Percentiles rank a stretch among this genome's conserved stretches.
Evolutionary conservation across 257 asterid species (phyloP).

Genomic region (Verbascum thapsus): DNA sequence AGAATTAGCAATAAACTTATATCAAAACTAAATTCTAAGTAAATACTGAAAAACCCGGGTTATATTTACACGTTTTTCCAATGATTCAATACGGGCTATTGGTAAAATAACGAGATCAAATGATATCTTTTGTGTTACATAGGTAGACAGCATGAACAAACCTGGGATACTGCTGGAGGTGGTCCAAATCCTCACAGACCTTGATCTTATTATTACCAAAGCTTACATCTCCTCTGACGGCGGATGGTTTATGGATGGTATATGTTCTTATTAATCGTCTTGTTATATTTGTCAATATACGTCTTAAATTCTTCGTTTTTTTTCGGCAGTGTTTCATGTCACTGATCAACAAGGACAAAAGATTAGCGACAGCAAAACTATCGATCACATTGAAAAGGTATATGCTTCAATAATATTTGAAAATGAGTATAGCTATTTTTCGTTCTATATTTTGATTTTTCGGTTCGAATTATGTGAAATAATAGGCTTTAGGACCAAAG

Average conservation of each 20-base stretch:
- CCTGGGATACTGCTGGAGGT: conserved; percentile 98
- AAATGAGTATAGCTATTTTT: too few species aligned
- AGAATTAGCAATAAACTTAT: too few species aligned
- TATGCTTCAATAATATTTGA: too few species aligned
- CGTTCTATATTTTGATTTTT: conserved; percentile 14
- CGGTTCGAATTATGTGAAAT: conserved; percentile 18
- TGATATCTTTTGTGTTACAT: conserved; percentile 25
- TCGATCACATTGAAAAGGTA: conserved; percentile 87
- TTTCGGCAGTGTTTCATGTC: conserved; percentile 83
- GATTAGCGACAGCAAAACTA: conserved; percentile 65
- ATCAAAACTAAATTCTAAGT: too few species aligned
- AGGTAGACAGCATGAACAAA: conserved; percentile 99
- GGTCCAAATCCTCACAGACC: conserved; percentile 93
- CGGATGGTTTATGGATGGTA: conserved; percentile 99
- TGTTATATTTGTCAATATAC: conserved; percentile 17
- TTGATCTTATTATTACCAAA: conserved; percentile 88
- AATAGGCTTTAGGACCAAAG: conserved; percentile 82
- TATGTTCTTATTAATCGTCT: conserved; percentile 11
- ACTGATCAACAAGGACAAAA: conserved; percentile 91
- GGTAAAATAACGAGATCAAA: conserved; percentile 22
- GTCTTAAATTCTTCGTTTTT: conserved; percentile 23
- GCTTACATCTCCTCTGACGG: conserved; percentile 98
- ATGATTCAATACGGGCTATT: conserved; percentile 3
- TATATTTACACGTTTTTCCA: too few species aligned
- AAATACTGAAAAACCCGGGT: too few species aligned